A percentile compares a stretch with the other conserved stretches of the same genome.
Conservation (phyloP, 1,284 basidiomycete genomes). For the Cutaneotrichosporon sp. region DNA sequence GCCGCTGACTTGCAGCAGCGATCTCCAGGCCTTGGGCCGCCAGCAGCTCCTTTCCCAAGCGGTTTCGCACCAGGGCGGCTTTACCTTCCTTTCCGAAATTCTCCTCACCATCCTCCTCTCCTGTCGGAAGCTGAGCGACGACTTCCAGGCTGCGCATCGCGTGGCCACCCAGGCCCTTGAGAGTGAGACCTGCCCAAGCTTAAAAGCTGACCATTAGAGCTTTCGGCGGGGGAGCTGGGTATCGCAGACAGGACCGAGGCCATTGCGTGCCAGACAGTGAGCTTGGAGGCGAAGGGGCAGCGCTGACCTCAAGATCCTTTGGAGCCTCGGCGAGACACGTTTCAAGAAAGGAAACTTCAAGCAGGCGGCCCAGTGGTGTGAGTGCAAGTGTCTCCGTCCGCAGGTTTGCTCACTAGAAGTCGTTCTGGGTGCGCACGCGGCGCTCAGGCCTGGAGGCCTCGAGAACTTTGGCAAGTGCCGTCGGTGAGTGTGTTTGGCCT, state of each 20-base stretch:
- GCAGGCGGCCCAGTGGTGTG: slow-evolving; percentile 22
- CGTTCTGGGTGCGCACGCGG: slow-evolving; percentile 11
- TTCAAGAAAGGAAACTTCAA: not conserved
- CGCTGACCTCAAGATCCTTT: slow-evolving; percentile 7
- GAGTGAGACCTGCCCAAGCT: not conserved
- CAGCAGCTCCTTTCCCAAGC: slow-evolving; percentile 5
- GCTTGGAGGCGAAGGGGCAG: too few species aligned
- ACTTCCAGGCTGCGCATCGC: slow-evolving; percentile 9
- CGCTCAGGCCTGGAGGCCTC: not conserved
- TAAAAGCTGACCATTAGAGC: slow-evolving; percentile 3
- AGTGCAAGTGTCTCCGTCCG: not conserved
- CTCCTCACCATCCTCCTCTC: slow-evolving; percentile 10
- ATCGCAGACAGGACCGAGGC: slow-evolving; percentile 3
- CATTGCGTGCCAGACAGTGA: slow-evolving; percentile 17
- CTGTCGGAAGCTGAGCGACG: slow-evolving; percentile 6
- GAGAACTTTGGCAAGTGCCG: slow-evolving; percentile 15
- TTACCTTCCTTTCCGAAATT: not conserved
- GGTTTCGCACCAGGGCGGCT: not conserved
- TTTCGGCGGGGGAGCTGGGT: not conserved
- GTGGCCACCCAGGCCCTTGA: slow-evolving; percentile 2
- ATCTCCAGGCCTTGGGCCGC: slow-evolving; percentile 11
- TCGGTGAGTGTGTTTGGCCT: slow-evolving; percentile 5
- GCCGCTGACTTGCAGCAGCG: slow-evolving; percentile 7
- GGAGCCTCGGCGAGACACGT: slow-evolving; percentile 13
- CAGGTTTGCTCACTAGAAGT: slow-evolving; percentile 7